Evolutionary conservation across 805 yeast species (phyloP), one percentile per base, ranked within the genome.

Genomic region (Maudiozyma pseudohumilis): DNA sequence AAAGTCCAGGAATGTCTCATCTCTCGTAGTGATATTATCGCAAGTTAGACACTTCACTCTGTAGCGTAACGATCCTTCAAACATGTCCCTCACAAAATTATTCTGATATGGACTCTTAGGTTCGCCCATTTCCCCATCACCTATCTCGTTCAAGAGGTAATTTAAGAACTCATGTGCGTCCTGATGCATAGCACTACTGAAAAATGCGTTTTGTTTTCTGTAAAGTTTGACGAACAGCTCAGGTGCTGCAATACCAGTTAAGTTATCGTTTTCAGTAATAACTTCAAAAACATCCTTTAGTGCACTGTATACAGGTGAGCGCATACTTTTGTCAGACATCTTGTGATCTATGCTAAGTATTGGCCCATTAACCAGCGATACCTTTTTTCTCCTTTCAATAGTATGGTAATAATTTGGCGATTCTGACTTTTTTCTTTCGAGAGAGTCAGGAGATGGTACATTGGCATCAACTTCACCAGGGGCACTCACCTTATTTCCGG

Each of bases 111-210:
- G n/a, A 16, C n/a, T 13, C 10, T 5, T 13, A 22, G 6, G 1
- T 46, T 11, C 29, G 26, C 15, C 29, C 20, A 46, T 68, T 61
- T 60, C 38, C 22, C 47, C 53, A 22, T 72, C 74, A 32, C 82
- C 65, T 18, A 81, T 69, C 45, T 85, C 87, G 59, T 89, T 89
- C 36, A 92, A 65, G 44, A 88, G 57, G 53, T 84, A 88, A 57
- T 88, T 88, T 53, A 88, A 70, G 59, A 92, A 89, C 61, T 89
- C 98, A 61, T 89, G 98, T 8, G 97, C 96, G 65, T 89, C 98
- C 55, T 89, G 98, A 58, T 89, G 98, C 95, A 86, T 88, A 34
- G 84, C 78, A 40, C 85, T 80, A 45, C 95, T 68, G 59, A 92
- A 89, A 49, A 89, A 65, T 48, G 79, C 86, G 58, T 89, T 92